Percentiles rank a stretch among this genome's conserved stretches.
These are phyloP conservation scores for Auriscalpium microsporum DNA, from an alignment of 768 basidiomycete species.

Conservation along the genomic window DNA sequence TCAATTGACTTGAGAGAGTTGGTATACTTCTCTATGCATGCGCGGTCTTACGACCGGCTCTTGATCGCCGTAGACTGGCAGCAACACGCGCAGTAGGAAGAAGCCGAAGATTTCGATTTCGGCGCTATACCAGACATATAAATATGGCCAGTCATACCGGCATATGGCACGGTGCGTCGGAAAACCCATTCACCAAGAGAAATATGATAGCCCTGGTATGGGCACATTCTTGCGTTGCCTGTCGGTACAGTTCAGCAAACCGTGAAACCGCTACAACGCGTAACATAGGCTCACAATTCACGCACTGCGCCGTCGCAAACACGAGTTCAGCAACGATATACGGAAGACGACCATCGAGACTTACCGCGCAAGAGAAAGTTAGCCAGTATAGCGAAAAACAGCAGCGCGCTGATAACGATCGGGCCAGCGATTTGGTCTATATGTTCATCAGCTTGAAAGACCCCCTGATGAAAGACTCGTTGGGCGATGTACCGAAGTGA, in stretches of 20 bases:
- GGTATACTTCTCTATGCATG: too few relatives aligned
- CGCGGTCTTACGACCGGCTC: too few relatives aligned
- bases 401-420: conserved; percentile 64
- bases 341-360: not conserved
- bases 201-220: conserved; percentile 10
- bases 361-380: conserved; percentile 85
- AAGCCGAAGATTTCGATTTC: too few relatives aligned
- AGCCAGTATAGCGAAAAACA: conserved; percentile 81
- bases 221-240: conserved; percentile 9
- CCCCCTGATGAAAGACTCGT: not conserved
- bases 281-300: conserved; percentile 7
- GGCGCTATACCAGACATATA: too few relatives aligned
- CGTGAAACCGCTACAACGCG: not conserved
- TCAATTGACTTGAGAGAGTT: too few relatives aligned
- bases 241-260: not conserved
- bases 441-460: not conserved
- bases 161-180: not conserved
- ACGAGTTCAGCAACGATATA: not conserved
- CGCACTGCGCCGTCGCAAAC: conserved; percentile 5
- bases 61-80: too few relatives aligned
- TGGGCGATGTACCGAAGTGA: conserved; percentile 59
- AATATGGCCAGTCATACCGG: too few relatives aligned
- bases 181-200: not conserved
- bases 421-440: conserved; percentile 80
- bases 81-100: too few relatives aligned